Evolutionary conservation across 257 asterid genomes (phyloP).

Genomic region (Solanum peruvianum): DNA sequence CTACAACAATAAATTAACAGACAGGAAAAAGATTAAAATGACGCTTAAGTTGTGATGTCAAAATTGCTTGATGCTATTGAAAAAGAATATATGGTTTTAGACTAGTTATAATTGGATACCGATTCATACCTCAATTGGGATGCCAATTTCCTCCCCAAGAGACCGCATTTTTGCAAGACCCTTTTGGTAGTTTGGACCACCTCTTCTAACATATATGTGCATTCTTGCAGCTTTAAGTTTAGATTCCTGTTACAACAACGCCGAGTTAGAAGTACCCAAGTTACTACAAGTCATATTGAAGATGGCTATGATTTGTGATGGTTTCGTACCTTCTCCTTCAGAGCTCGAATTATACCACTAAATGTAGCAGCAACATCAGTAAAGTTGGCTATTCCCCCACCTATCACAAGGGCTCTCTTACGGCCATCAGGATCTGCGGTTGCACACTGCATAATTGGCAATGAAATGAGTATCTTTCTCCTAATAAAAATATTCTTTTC

Average conservation of each 20-base stretch:
- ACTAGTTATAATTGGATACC: not conserved
- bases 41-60: not conserved
- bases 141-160: slow-evolving; percentile 84
- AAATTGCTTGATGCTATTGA: not conserved
- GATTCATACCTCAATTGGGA: slow-evolving; percentile 76
- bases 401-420: slow-evolving; percentile 80
- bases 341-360: slow-evolving; percentile 82
- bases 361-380: slow-evolving; percentile 94
- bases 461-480: not conserved
- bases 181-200: slow-evolving; percentile 92
- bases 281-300: not conserved
- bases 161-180: slow-evolving; percentile 84
- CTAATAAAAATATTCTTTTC: not conserved
- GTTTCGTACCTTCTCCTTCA: slow-evolving; percentile 61
- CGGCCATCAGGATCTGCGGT: slow-evolving; percentile 85
- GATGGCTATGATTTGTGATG: not conserved
- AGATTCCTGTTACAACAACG: slow-evolving; percentile 40
- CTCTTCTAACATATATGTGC: slow-evolving; percentile 76
- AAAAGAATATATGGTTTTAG: not conserved
- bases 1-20: slow-evolving; percentile 10
- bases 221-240: slow-evolving; percentile 87
- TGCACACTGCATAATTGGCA: slow-evolving; percentile 56
- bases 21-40: not conserved
- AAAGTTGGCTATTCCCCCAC: slow-evolving; percentile 96
- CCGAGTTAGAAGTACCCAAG: not conserved